These are phyloP conservation scores for Phytophthora lateralis DNA, from an alignment of 352 stramenopile genomes.

Conservation along the genomic window DNA sequence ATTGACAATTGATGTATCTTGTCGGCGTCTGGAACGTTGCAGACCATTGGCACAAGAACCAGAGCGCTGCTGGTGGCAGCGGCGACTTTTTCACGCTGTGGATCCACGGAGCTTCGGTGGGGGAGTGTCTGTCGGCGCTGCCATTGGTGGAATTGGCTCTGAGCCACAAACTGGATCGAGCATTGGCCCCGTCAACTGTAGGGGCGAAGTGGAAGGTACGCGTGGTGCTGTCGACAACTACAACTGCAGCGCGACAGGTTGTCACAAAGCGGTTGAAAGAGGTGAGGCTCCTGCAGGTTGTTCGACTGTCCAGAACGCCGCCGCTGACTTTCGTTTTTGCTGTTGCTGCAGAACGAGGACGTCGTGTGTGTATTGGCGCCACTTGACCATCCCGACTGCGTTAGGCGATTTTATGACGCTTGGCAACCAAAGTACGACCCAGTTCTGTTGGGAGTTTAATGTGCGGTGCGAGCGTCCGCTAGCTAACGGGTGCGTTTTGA, in stretches of 20 bases:
- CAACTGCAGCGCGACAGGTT: slow-evolving; percentile 57
- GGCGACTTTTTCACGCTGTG: slow-evolving; percentile 48
- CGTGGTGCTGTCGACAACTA: slow-evolving; percentile 77
- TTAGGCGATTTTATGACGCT: slow-evolving; percentile 63
- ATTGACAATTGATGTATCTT: background rate
- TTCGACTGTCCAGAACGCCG: background rate
- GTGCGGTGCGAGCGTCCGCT: background rate
- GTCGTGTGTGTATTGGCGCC: slow-evolving; percentile 67
- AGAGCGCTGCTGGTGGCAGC: background rate
- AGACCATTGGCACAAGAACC: slow-evolving; percentile 28
- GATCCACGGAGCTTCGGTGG: slow-evolving; percentile 80
- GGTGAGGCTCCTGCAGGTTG: slow-evolving; percentile 7
- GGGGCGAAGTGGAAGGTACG: slow-evolving; percentile 28
- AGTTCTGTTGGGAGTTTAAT: background rate
- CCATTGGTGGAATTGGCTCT: slow-evolving; percentile 64
- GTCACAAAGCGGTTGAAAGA: slow-evolving; percentile 27
- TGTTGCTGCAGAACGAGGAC: slow-evolving; percentile 28
- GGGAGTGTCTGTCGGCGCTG: slow-evolving; percentile 72
- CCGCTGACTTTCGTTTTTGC: background rate
- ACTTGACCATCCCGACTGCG: slow-evolving; percentile 56
- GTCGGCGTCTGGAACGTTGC: background rate
- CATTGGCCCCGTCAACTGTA: slow-evolving; percentile 7
- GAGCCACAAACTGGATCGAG: slow-evolving; percentile 14
- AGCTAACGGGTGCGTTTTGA: background rate
- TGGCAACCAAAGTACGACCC: slow-evolving; percentile 62